Base-by-base conservation (phyloP, 306 rosid species). In the Trichosanthes truncata region DNA sequence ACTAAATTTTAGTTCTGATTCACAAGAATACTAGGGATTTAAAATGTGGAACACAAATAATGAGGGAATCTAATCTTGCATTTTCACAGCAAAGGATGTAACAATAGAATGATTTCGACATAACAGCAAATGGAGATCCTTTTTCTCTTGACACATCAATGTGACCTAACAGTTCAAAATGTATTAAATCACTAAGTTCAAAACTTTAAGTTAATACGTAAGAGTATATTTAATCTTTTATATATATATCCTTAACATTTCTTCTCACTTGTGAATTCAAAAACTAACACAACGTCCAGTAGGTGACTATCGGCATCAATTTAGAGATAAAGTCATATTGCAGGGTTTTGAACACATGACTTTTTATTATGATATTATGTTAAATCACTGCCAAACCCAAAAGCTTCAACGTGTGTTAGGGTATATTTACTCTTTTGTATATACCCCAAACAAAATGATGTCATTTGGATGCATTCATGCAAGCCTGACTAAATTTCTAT, bases 401-500 rank as follows among this genome's bases (percentile, higher is more conserved):
- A 17, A 17, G 20, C 23, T 17, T 52, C 6, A 9, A 9, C 14
- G 3, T 25, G 0, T 57, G 63, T 57, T 56, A 56, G 29, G 62
- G 14, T 17, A n/a, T 55, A n/a, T 5, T 6, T 55, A 17, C 20
- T 17, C 6, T 35, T 35, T 65, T 65, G 35, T 65, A 3, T 17
- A 65, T 33, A 5, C 7, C 23, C 46, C 20, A 7, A 65, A 65
- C 18, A 36, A 65, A 65, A 18, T 65, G 14, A 65, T 17, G 46
- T 35, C 12, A 65, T 11, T 65, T 36, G 1, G 43, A 36, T 65
- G 7, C 73, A 65, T 65, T 65, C 21, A 20, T 17, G 48, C 38
- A 36, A 77, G 71, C 48, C 53, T 85, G 53, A 48, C 81, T 81
- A 68, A 18, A 82, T 49, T 63, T 36, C 4, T 18, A 35, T 40